Percentiles rank a stretch among this genome's conserved stretches.
phyloP scores from a whole-genome alignment of 2,329 filamentous ascomycete species.

The Bipolaris cookei region DNA sequence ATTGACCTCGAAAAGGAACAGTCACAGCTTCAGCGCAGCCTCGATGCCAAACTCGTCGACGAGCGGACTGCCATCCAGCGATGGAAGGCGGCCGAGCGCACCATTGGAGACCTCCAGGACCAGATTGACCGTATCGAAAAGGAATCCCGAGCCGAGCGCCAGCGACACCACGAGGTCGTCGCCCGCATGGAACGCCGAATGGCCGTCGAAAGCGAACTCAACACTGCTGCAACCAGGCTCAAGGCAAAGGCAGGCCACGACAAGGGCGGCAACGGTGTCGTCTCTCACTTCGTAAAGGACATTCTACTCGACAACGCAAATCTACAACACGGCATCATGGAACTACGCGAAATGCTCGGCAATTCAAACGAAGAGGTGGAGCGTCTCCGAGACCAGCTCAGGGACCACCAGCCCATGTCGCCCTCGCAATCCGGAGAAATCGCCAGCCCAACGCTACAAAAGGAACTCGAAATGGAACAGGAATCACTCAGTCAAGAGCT shows the following conservation, averaged over 20 bases:
- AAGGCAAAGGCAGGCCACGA: conserved; percentile 71
- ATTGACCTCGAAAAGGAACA: conserved; percentile 82
- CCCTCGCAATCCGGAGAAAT: conserved; percentile 35
- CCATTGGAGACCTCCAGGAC: conserved; percentile 78
- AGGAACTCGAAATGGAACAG: conserved; percentile 66
- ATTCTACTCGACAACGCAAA: conserved; percentile 95
- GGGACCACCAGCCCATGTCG: conserved; percentile 74
- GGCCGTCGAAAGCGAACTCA: conserved; percentile 80
- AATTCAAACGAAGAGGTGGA: conserved; percentile 96
- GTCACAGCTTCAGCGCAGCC: conserved; percentile 69
- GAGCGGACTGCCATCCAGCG: conserved; percentile 78
- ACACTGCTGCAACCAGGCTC: conserved; percentile 77
- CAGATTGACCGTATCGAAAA: conserved; percentile 88
- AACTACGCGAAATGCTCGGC: conserved; percentile 87
- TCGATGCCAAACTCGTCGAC: conserved; percentile 73
- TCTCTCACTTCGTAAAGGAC: conserved; percentile 96
- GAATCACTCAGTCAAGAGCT: conserved; percentile 62
- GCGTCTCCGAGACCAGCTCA: conserved; percentile 78
- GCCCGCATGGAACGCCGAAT: conserved; percentile 83
- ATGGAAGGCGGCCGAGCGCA: conserved; percentile 85
- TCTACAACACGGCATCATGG: conserved; percentile 87
- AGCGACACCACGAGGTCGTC: conserved; percentile 81
- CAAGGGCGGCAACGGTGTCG: conserved; percentile 69
- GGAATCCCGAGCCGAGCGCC: conserved; percentile 78
- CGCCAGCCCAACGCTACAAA: conserved; percentile 63